These are phyloP conservation scores for Papilionanthe hybrid DNA, from an alignment of 116 monocot genomes.

Conservation along the genomic window DNA sequence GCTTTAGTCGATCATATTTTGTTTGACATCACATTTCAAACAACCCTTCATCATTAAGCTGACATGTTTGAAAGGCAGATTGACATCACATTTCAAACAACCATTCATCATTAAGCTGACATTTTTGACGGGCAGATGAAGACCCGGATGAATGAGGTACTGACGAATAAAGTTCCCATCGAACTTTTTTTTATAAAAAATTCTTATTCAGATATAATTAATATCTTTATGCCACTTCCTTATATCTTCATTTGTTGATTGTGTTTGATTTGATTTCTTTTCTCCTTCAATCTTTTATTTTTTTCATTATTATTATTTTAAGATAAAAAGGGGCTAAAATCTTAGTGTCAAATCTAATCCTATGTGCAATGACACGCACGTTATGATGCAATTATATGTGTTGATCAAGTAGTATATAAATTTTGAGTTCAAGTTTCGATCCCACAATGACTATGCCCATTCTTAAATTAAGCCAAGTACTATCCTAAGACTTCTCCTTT, in stretches of 20 bases:
- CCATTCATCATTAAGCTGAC: neutral
- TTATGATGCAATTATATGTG: no score
- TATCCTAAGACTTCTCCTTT: no score
- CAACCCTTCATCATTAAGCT: neutral
- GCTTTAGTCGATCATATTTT: neutral
- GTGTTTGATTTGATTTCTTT: neutral
- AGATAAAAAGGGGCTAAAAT: neutral
- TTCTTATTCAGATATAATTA: neutral
- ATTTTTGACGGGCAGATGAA: neutral
- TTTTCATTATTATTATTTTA: neutral
- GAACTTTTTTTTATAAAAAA: neutral
- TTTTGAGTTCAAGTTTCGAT: no score
- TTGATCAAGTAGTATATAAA: no score
- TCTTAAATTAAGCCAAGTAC: no score
- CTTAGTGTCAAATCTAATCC: neutral
- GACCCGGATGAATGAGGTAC: neutral
- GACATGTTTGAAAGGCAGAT: neutral
- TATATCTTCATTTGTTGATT: neutral
- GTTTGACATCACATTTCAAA: neutral
- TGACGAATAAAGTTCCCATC: neutral
- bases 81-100: neutral
- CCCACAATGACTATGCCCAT: no score
- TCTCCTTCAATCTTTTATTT: neutral
- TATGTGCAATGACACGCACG: no score
- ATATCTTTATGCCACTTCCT: neutral